Evolutionary conservation across 306 rosid species (phyloP), one percentile per base, ranked within the genome.

Genomic region (Cucumis sativus): DNA sequence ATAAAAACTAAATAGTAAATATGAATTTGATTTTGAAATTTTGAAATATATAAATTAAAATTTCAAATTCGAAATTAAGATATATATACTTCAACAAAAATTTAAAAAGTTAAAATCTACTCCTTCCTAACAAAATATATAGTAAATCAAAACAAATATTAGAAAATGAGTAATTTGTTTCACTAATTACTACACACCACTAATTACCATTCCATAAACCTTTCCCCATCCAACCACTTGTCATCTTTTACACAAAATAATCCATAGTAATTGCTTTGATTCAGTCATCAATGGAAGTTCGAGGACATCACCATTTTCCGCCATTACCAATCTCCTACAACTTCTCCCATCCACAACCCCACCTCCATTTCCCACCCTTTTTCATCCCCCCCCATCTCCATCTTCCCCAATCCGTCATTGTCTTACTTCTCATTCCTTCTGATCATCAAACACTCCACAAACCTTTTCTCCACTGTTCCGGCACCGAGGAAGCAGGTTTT

Each of bases 401-500:
- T 23, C 6, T 0, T 15, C 58, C 54, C 12, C 40, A 70, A 15
- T 6, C 17, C 25, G 0, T 8, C 75, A 69, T 23, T 28, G 23
- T 2, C 13, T 28, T 51, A 8, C 43, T 68, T 21, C 74, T 40
- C 13, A 10, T 70, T 23, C 37, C 39, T 70, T 23, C 41, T 71
- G n/a, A n/a, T n/a, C 21, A 8, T 13, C 9, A 4, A 41, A 64
- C 71, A 62, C 2, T 8, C 7, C 71, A 64, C 71, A 64, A 4
- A 64, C 1, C 45, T 14, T 35, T 35, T 52, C 33, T 51, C 49
- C 25, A 37, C 10, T 65, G 47, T 70, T 70, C 21, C 60, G 3
- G 41, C 7, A 15, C 1, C 1, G 78, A 70, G 84, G 80, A 70
- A 81, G 80, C 63, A 45, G 78, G 74, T n/a, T 17, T 68, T 33